phyloP scores from a whole-genome alignment of 306 rosid genomes.

The Dalbergia oliveri region DNA sequence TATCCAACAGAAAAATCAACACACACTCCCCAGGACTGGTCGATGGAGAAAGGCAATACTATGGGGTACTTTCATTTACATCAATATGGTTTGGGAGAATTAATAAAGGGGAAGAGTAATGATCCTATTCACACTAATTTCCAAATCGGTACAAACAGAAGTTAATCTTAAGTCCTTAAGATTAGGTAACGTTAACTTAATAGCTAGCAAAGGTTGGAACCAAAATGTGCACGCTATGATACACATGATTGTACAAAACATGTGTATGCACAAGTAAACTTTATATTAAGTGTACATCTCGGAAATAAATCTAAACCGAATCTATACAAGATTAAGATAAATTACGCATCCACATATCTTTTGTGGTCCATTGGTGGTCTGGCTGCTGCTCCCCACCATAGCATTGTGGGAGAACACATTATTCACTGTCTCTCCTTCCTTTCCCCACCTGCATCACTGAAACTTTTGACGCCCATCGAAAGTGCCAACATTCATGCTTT shows the following conservation, averaged over 20 bases:
- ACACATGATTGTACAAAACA: background rate
- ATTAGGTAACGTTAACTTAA: background rate
- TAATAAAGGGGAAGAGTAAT: background rate
- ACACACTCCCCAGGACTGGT: no score
- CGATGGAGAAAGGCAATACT: no score
- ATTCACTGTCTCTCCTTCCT: constrained; percentile 21
- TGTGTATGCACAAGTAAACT: background rate
- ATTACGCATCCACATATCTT: constrained; percentile 21
- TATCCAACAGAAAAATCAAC: no score
- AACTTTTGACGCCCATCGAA: constrained; percentile 46
- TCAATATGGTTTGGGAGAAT: background rate
- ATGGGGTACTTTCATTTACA: no score
- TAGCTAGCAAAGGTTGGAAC: background rate
- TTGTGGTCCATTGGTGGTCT: constrained; percentile 52
- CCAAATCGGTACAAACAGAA: background rate
- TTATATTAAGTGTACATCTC: background rate
- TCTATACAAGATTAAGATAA: background rate
- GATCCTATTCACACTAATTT: background rate
- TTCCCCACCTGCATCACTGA: constrained; percentile 37
- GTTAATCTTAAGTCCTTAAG: background rate
- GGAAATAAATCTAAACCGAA: constrained; percentile 36
- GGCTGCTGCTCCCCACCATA: constrained; percentile 54
- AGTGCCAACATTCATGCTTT: constrained; percentile 40
- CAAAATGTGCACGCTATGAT: background rate
- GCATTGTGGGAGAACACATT: constrained; percentile 42